These are phyloP conservation scores for Cryptococcus amylolentus DNA, from an alignment of 1,284 basidiomycete species.

Conservation along the genomic window DNA sequence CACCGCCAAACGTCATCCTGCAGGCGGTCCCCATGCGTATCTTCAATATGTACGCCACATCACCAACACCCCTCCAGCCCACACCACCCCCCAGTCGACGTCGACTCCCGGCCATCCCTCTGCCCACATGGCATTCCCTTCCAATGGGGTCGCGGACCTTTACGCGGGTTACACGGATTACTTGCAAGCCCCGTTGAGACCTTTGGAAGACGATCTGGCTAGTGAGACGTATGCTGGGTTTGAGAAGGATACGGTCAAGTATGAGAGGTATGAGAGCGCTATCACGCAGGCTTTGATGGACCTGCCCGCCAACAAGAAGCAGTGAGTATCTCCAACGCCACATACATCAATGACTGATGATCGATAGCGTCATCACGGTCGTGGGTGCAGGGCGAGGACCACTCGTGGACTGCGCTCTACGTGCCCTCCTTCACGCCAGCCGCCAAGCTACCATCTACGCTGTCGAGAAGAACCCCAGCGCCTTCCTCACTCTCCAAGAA, in stretches of 20 bases:
- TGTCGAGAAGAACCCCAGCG: slow-evolving; percentile 94
- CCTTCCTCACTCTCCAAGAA: slow-evolving; percentile 83
- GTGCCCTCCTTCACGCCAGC: slow-evolving; percentile 68
- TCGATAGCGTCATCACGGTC: slow-evolving; percentile 70
- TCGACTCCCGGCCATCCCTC: slow-evolving; percentile 51
- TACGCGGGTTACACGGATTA: slow-evolving; percentile 80
- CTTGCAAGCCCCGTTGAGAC: slow-evolving; percentile 93
- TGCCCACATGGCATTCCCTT: slow-evolving; percentile 49
- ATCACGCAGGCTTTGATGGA: slow-evolving; percentile 77
- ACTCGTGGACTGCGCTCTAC: slow-evolving; percentile 79
- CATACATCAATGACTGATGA: background rate
- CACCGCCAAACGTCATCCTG: slow-evolving; percentile 60
- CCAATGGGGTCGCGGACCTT: slow-evolving; percentile 66
- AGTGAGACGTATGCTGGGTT: slow-evolving; percentile 96
- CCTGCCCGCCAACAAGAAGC: slow-evolving; percentile 50
- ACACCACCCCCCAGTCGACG: slow-evolving; percentile 28
- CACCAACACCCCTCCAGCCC: slow-evolving; percentile 58
- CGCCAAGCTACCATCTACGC: slow-evolving; percentile 72
- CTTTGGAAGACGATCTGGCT: slow-evolving; percentile 94
- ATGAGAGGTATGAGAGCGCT: slow-evolving; percentile 91
- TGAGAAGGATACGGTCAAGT: slow-evolving; percentile 96
- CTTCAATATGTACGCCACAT: slow-evolving; percentile 83
- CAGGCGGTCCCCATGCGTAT: slow-evolving; percentile 83
- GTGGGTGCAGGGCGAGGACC: slow-evolving; percentile 95
- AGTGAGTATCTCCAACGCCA: slow-evolving; percentile 18